Evolutionary conservation across 768 basidiomycete species (phyloP), one percentile per base, ranked within the genome.

Genomic region (Pseudohyphozyma bogoriensis): DNA sequence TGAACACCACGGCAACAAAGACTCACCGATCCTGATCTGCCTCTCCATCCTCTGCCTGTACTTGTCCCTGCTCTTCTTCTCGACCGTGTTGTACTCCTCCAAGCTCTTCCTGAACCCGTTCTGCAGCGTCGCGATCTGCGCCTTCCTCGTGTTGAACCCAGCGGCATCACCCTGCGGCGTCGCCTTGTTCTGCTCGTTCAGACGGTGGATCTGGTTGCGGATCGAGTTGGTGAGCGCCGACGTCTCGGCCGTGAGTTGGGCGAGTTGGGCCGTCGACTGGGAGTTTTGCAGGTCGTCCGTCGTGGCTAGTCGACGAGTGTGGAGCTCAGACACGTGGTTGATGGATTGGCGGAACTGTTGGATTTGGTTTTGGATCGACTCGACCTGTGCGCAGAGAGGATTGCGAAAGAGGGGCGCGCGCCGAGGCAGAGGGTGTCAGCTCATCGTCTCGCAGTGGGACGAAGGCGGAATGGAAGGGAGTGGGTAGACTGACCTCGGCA

Each of bases 61-160:
- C 72, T 77, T 77, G 57, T 76, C 73, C 65, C 77, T 70, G 54
- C 73, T 74, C 67, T 76, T 73, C 69, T 76, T 74, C 70, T 78
- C 77, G 29, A 77, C 74, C 28, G 71, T 66, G 68, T 77, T 75
- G 66, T 78, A 77, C 67, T 77, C 74, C 52, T 77, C 73, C 47
- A 78, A 67, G 45, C 75, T 68, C 28, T 73, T 68, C 62, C 74
- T 74, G 70, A 78, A 78, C 45, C 72, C 69, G 45, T 72, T 73
- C 73, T 77, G 76, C 63, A 75, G 68, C 26, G 70, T 72, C 47
- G 72, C 74, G 45, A 74, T 75, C 68, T 73, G 71, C 50, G 65
- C 37, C 63, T 69, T 68, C 42, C 70, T 56, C 35, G 65, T 65
- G 44, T 65, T 60, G 47, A 67, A 64, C n/a, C n/a, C n/a, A 22